These are phyloP conservation scores for Ensete glaucum DNA, from an alignment of 176 grass and related monocot genomes.

Conservation along the genomic window DNA sequence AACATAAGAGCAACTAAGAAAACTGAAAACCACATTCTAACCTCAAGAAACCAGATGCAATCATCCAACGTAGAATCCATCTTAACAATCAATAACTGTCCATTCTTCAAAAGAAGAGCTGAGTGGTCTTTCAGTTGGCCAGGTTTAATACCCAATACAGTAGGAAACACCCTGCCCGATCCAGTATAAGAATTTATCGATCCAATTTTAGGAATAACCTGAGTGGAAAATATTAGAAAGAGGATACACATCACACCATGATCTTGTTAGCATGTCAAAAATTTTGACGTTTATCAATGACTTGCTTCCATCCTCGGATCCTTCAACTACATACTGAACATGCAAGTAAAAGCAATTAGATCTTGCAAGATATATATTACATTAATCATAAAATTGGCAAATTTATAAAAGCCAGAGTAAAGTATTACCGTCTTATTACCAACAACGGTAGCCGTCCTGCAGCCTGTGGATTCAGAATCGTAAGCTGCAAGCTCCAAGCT, in stretches of 20 bases:
- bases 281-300: slow-evolving; percentile 42
- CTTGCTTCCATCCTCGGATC: slow-evolving; percentile 36
- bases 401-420: not conserved
- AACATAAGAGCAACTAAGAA: not conserved
- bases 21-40: slow-evolving; percentile 21
- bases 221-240: not conserved
- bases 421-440: slow-evolving; percentile 35
- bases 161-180: slow-evolving; percentile 47
- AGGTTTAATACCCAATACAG: slow-evolving; percentile 55
- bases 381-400: not conserved
- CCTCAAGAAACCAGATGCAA: slow-evolving; percentile 83
- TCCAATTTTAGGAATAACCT: not conserved
- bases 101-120: slow-evolving; percentile 37
- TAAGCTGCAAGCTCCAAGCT: not conserved
- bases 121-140: slow-evolving; percentile 28
- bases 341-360: slow-evolving; percentile 12
- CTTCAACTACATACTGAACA: slow-evolving; percentile 73
- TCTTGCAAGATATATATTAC: slow-evolving; percentile 9
- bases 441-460: slow-evolving; percentile 18
- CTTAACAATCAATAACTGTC: slow-evolving; percentile 66
- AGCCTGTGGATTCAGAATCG: slow-evolving; percentile 13
- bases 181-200: slow-evolving; percentile 8
- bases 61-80: slow-evolving; percentile 59
- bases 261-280: slow-evolving; percentile 52
- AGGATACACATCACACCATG: slow-evolving; percentile 36